Evolutionary conservation across 306 rosid genomes (phyloP), one percentile per base, ranked within the genome.

Genomic region (Vigna hirtella): DNA sequence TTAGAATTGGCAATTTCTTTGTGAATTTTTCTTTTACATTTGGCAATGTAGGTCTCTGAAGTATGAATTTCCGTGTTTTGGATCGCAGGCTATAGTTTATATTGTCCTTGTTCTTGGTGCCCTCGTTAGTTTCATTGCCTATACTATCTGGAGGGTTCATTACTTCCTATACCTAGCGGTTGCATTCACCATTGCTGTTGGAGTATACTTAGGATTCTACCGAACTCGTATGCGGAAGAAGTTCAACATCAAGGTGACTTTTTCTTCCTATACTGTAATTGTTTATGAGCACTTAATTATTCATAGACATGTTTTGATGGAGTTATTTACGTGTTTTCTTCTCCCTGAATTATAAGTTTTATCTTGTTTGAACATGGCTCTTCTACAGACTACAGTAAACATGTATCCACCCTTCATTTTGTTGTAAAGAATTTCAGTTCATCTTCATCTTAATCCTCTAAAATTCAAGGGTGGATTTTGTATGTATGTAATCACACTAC

Each of bases 161-260:
- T 88, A 85, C 89, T 93, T 90, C 83, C 55, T 96, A 14, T 96
- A 91, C 84, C 76, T 87, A 68, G 91, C 93, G 3, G 83, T 90
- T 85, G 93, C 88, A 77, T 85, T 91, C 80, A 61, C 84, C 42
- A 6, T 96, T 80, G 77, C 83, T 18, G 52, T 88, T 10, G 98
- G 91, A 77, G 80, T 87, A 2, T 93, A 93, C 83, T 42, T 90
- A 88, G 99, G 99, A 66, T 90, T 88, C 78, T 93, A 91, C 67
- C 94, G 99, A 38, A 91, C 94, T 4, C 93, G 87, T 70, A 91
- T 91, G 51, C 88, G 88, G 74, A 96, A 81, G 90, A 96, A 91
- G 87, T 96, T 96, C 85, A 96, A 96, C 87, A 93, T 96, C 79
- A 88, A 90, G 96, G 99, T 93, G 34, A 78, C 83, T 40, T 59